These are phyloP conservation scores for Arabidopsis hybrid DNA, from an alignment of 441 rosid genomes.

Conservation along the genomic window DNA sequence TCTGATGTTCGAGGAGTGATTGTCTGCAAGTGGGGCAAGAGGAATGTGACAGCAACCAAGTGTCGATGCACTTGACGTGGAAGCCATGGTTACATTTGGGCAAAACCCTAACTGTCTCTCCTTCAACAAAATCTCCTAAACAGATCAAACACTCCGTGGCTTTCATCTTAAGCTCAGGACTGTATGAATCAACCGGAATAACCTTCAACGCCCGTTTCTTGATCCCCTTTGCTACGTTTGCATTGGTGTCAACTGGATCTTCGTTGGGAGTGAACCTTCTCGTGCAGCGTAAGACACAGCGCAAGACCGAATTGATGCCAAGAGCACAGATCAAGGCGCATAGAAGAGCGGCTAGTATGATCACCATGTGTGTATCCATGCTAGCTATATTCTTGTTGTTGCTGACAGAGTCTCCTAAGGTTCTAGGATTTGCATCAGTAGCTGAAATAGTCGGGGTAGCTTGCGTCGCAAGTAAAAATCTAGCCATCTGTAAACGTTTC, in stretches of 20 bases:
- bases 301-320: conserved; percentile 68
- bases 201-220: conserved; percentile 63
- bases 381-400: conserved; percentile 47
- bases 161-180: conserved; percentile 49
- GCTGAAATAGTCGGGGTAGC: conserved; percentile 17
- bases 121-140: conserved; percentile 66
- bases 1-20: conserved; percentile 55
- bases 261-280: conserved; percentile 54
- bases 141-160: conserved; percentile 82
- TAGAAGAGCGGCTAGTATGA: conserved; percentile 73
- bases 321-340: conserved; percentile 77
- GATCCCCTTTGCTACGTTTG: conserved; percentile 59
- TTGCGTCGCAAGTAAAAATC: conserved; percentile 37
- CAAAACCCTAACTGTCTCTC: conserved; percentile 71
- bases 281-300: conserved; percentile 73
- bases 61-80: conserved; percentile 77
- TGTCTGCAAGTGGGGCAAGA: conserved; percentile 84
- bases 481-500: conserved; percentile 24
- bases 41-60: conserved; percentile 76
- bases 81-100: conserved; percentile 85
- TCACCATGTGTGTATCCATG: conserved; percentile 84
- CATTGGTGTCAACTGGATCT: conserved; percentile 40
- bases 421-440: conserved; percentile 31
- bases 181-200: conserved; percentile 65
- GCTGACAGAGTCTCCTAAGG: background rate